Conservation (phyloP, 2,329 filamentous ascomycete species). For the Botryotinia convoluta region DNA sequence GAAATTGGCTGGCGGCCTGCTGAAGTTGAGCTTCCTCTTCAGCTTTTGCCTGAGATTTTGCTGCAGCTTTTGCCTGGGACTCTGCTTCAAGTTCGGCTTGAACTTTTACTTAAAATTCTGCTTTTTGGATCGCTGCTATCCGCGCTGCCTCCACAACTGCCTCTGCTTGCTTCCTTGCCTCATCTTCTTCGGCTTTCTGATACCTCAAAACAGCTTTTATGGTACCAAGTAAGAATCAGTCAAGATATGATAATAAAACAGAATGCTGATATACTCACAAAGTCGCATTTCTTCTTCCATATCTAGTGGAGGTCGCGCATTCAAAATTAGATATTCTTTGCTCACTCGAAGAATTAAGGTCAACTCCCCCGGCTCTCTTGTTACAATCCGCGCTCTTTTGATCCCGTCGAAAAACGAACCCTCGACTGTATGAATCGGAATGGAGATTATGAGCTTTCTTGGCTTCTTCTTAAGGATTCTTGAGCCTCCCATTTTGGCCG, state of each 20-base stretch:
- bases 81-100: neutral
- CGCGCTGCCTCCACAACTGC: neutral
- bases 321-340: neutral
- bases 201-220: neutral
- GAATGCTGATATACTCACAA: neutral
- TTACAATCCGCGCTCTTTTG: neutral
- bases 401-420: neutral
- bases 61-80: accelerated
- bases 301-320: neutral
- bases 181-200: neutral
- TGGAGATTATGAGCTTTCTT: neutral
- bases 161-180: neutral
- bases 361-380: neutral
- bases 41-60: neutral
- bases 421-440: neutral
- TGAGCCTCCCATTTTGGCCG: neutral
- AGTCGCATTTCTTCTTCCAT: conserved; percentile 6
- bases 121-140: neutral
- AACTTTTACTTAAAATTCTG: neutral
- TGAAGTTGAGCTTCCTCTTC: neutral
- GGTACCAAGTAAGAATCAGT: neutral
- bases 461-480: neutral
- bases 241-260: neutral
- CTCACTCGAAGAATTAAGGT: neutral
- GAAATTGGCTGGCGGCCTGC: neutral